phyloP scores from a whole-genome alignment of 2,329 filamentous ascomycete genomes.

The Phialocephala subalpina region DNA sequence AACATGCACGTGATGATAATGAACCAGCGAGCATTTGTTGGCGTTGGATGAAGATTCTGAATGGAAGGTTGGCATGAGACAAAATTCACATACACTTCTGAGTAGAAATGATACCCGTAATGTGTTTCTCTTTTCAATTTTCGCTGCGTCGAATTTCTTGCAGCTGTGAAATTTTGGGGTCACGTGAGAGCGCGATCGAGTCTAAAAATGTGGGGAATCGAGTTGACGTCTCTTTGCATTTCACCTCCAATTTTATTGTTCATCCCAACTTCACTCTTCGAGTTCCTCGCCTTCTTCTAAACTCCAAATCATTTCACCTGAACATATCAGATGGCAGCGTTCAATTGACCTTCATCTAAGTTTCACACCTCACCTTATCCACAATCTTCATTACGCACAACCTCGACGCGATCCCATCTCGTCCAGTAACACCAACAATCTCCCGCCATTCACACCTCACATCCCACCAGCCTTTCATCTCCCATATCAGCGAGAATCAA shows the following conservation, averaged over 20 bases:
- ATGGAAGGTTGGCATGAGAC: not conserved
- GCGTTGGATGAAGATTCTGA: slow-evolving; percentile 26
- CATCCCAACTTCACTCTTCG: not conserved
- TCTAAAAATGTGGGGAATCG: not conserved
- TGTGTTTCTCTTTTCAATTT: slow-evolving; percentile 9
- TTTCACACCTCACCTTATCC: too few species aligned
- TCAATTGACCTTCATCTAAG: too few species aligned
- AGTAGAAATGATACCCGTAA: slow-evolving; percentile 39
- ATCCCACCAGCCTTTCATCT: not conserved
- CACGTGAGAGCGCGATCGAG: slow-evolving; percentile 10
- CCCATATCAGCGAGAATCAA: not conserved
- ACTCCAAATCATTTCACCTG: too few species aligned
- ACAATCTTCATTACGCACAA: not conserved
- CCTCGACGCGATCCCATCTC: not conserved
- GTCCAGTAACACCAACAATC: too few species aligned
- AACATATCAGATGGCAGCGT: not conserved
- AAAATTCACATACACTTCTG: slow-evolving; percentile 25
- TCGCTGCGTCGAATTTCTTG: slow-evolving; percentile 1
- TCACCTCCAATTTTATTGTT: not conserved
- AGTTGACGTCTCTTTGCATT: not conserved
- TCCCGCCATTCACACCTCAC: too few species aligned
- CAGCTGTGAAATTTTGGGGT: not conserved
- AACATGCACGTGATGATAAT: slow-evolving; percentile 24
- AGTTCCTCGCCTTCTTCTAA: not conserved
- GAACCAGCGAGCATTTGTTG: slow-evolving; percentile 36